Evolutionary conservation across 2,329 filamentous ascomycete species (phyloP), one percentile per base, ranked within the genome.

Genomic region (Pestalotiopsis sp.): DNA sequence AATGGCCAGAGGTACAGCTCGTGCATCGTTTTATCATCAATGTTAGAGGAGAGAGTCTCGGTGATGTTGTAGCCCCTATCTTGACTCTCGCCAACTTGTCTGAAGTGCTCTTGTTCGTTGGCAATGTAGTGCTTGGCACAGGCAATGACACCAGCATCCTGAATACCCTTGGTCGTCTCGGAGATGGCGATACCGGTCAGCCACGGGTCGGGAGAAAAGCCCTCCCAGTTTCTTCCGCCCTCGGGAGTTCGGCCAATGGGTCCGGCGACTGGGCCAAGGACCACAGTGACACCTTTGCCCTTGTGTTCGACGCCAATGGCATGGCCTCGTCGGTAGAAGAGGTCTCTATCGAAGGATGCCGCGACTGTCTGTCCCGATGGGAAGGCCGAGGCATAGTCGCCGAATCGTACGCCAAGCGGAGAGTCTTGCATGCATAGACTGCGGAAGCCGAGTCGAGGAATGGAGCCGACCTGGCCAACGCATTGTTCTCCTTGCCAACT

Each of bases 391-490:
- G 90, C 90, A 80, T 92, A 95, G 80, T 97, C 94, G 72, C 88
- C 83, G 68, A 91, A 87, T 66, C 94, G 92, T 68, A 97, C 84
- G 70, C 94, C 95, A 1, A 96, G 84, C 5, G 94, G 94, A 2
- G 92, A 91, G 77, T 97, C 95, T 75, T 97, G 94, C 84, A 96
- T 83, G 79, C 95, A 98, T n/a, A 97, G 83, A 31, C 90, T 85
- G 73, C 87, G 89, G 73, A 94, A 87, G 12, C 90, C 91, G 4
- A 94, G 82, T 49, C 91, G 87, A 17, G 92, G 92, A 57, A 94
- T 85, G 6, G 91, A 83, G 56, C 93, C 93, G 17, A 83, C 84
- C 73, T 96, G 91, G 70, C 94, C 94, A 13, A 97, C 93, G 74
- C 93, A 96, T 71, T 87, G 85, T 70, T 93, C 92, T 64, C 87